Base-by-base conservation (phyloP, 2,329 filamentous ascomycete genomes). In the Pseudogymnoascus sp. region DNA sequence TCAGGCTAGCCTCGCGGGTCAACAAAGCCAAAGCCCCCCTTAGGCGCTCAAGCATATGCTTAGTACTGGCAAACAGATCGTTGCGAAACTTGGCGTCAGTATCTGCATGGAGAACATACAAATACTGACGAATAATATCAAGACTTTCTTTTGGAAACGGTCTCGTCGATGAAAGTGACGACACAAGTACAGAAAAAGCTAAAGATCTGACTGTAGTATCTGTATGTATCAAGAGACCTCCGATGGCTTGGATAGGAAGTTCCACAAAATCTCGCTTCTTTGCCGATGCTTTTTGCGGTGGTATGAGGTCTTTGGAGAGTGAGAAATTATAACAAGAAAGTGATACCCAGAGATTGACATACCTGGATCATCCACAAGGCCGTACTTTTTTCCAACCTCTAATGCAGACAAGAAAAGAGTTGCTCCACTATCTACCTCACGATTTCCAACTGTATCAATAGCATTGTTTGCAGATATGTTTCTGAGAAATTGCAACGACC, bases 51-150 rank as follows among this genome's bases (percentile, higher is more conserved):
- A 93, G 84, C 73, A 97, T 85, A 68, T 88, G 87, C 65, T 90
- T 88, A 2, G 88, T 85, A 66, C 90, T 84, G 23, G 86, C 86
- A 25, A 93, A 80, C 1, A 96, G 81, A 68, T 96, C 91, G 64
- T 93, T 88, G 63, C 95, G 86, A 67, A 93, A 89, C 69, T 93
- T 91, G 5, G 93, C 87, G 72, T 97, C 92, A 0, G 90, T 86
- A 66, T 97, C 93, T 2, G 91, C 85, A 72, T 96, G 88, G 66
- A 93, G 85, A 14, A 87, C 83, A 1, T 84, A 81, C 3, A 97
- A 76, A 64, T 90, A 85, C 36, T 77, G 79, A 62, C 81, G 81
- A 2, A 97, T 77, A 11, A 88, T 80, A 2, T 76, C 73, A 2
- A 97, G 78, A 0, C 87, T 82, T 8, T 78, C 80, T 0, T 76